Evolutionary conservation across 2,329 filamentous ascomycete genomes (phyloP).

Genomic region (Paecilomyces variotii): DNA sequence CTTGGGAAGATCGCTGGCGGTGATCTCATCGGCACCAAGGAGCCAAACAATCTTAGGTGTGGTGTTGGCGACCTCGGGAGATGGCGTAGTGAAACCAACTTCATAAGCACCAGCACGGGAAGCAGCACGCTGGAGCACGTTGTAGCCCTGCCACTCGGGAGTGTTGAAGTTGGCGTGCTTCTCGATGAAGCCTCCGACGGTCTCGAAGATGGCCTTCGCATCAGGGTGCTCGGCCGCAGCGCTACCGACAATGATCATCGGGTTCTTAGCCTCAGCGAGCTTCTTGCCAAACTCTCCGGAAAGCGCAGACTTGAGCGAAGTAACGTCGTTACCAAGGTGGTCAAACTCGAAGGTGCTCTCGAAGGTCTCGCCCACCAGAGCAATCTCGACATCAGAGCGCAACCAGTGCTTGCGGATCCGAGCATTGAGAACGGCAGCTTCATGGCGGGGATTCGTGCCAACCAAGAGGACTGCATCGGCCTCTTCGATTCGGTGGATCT

Average conservation of each 20-base stretch:
- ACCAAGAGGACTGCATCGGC: constrained; percentile 87
- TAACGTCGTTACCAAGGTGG: constrained; percentile 73
- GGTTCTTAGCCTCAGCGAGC: constrained; percentile 75
- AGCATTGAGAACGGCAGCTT: constrained; percentile 90
- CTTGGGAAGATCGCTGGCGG: constrained; percentile 79
- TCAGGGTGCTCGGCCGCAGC: constrained; percentile 85
- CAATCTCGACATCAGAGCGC: constrained; percentile 87
- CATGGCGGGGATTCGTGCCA: constrained; percentile 90
- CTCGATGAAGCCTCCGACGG: constrained; percentile 80
- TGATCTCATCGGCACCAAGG: constrained; percentile 87
- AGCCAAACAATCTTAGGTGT: constrained; percentile 95
- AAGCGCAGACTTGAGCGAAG: constrained; percentile 75
- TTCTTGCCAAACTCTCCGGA: constrained; percentile 88
- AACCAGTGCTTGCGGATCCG: constrained; percentile 98
- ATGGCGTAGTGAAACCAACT: constrained; percentile 86
- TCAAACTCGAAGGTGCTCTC: constrained; percentile 94
- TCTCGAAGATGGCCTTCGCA: constrained; percentile 88
- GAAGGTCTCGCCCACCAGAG: constrained; percentile 81
- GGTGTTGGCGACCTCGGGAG: constrained; percentile 69
- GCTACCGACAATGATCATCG: constrained; percentile 95
- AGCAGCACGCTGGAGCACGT: constrained; percentile 86
- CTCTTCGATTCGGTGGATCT: constrained; percentile 86
- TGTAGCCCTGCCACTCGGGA: constrained; percentile 93
- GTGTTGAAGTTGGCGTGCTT: constrained; percentile 88
- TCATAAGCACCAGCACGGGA: constrained; percentile 92